These are phyloP conservation scores for Calonectria crousiana DNA, from an alignment of 2,329 filamentous ascomycete species.

Conservation along the genomic window DNA sequence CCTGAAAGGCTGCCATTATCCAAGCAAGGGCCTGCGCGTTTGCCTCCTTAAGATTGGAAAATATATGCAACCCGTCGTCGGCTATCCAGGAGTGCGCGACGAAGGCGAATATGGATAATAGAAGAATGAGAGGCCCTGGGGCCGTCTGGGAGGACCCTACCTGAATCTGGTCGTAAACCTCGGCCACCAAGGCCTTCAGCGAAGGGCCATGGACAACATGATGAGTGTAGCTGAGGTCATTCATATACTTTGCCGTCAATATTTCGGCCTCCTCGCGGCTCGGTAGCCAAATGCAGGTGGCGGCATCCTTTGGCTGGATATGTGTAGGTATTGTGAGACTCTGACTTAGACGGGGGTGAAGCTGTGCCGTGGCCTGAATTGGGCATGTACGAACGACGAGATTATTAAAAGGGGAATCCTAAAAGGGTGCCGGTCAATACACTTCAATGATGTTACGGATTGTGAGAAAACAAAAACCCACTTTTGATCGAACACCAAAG, in stretches of 20 bases:
- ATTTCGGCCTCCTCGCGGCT: constrained; percentile 47
- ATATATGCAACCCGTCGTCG: constrained; percentile 43
- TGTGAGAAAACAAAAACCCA: not conserved
- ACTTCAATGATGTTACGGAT: constrained; percentile 32
- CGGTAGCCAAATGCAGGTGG: constrained; percentile 51
- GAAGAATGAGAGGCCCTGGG: constrained; percentile 44
- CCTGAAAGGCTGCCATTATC: constrained; percentile 50
- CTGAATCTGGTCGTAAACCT: constrained; percentile 46
- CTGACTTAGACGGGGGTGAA: constrained; percentile 39
- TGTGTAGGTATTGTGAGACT: constrained; percentile 40
- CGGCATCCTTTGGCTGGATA: constrained; percentile 39
- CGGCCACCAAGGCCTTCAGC: constrained; percentile 43
- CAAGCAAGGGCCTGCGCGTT: constrained; percentile 47
- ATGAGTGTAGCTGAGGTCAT: constrained; percentile 47
- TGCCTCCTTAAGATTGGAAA: constrained; percentile 42
- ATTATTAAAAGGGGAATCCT: constrained; percentile 32
- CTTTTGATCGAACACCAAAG: constrained; percentile 40
- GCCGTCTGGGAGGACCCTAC: constrained; percentile 35
- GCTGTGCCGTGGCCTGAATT: constrained; percentile 47
- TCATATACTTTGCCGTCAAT: constrained; percentile 46
- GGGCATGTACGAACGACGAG: constrained; percentile 50
- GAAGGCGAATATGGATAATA: constrained; percentile 47
- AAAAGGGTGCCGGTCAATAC: not conserved
- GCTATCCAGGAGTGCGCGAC: constrained; percentile 48
- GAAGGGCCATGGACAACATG: constrained; percentile 48